Evolutionary conservation across 164 flowering plant species (phyloP).

Genomic region (Stephania japonica): DNA sequence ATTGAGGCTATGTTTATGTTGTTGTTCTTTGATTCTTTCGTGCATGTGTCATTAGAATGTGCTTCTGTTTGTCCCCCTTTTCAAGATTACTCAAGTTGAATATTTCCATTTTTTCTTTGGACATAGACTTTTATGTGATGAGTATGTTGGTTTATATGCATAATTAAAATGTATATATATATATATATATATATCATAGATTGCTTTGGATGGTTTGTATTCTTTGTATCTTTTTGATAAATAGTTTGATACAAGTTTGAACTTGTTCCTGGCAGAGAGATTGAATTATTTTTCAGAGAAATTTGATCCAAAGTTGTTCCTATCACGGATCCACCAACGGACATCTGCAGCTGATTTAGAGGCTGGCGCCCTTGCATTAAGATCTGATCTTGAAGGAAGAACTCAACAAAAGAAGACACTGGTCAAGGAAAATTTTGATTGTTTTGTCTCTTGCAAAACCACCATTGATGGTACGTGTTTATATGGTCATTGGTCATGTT

Average conservation of each 20-base stretch:
- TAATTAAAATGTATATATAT: not conserved
- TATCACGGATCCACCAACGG: slow-evolving; percentile 84
- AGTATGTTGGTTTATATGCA: not conserved
- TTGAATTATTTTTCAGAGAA: slow-evolving; percentile 80
- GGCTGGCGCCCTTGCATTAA: slow-evolving; percentile 83
- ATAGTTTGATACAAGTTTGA: not conserved
- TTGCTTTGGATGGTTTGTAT: not conserved
- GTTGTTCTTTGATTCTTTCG: too few relatives aligned
- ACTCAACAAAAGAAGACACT: slow-evolving; percentile 86
- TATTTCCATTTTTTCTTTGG: not conserved
- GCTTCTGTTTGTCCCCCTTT: not conserved
- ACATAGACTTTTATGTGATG: not conserved
- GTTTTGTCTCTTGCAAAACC: slow-evolving; percentile 98
- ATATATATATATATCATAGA: not conserved
- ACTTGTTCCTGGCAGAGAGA: slow-evolving; percentile 53
- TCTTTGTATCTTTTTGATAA: not conserved
- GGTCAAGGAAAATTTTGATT: slow-evolving; percentile 98
- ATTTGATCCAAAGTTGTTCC: slow-evolving; percentile 84
- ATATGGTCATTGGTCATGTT: not conserved
- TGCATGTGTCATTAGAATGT: not conserved
- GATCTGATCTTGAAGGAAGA: slow-evolving; percentile 84
- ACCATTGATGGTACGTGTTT: slow-evolving; percentile 85
- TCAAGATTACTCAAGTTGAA: not conserved
- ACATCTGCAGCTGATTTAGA: slow-evolving; percentile 88
- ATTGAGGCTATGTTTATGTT: too few relatives aligned